Percentiles rank a stretch among this genome's conserved stretches.
phyloP scores from a whole-genome alignment of 345 rosid species.

The Dipteronia sinensis region DNA sequence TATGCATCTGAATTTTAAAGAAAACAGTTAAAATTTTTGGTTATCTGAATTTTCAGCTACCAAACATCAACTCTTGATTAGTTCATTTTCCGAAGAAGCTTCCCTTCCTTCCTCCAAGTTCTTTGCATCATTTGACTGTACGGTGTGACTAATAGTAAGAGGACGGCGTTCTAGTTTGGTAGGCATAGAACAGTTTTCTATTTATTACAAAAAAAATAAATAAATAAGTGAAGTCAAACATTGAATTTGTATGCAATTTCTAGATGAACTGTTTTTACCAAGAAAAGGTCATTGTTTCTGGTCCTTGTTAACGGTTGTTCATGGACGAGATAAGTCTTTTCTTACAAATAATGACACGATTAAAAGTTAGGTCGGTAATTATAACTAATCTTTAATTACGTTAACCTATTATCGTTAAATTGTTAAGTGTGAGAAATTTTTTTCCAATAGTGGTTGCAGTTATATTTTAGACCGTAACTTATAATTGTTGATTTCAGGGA shows the following conservation, averaged over 20 bases:
- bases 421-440: no score
- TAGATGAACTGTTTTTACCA: background rate
- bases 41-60: background rate
- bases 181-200: background rate
- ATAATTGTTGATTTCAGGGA: no score
- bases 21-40: background rate
- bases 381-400: no score
- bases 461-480: no score
- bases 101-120: background rate
- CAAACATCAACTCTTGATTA: background rate
- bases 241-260: conserved; percentile 1
- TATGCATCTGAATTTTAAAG: background rate
- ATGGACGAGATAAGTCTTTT: no score
- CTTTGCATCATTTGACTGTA: conserved; percentile 21
- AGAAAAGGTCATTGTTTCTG: background rate
- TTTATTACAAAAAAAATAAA: no score
- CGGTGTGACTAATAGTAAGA: background rate
- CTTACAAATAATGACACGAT: no score
- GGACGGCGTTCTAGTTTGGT: conserved; percentile 16
- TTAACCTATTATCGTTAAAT: no score
- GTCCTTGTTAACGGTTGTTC: background rate
- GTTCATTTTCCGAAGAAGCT: background rate
- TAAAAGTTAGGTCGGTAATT: no score
- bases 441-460: no score
- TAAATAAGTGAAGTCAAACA: background rate